Conservation (phyloP, 805 yeast genomes). For the Candida koratica region DNA sequence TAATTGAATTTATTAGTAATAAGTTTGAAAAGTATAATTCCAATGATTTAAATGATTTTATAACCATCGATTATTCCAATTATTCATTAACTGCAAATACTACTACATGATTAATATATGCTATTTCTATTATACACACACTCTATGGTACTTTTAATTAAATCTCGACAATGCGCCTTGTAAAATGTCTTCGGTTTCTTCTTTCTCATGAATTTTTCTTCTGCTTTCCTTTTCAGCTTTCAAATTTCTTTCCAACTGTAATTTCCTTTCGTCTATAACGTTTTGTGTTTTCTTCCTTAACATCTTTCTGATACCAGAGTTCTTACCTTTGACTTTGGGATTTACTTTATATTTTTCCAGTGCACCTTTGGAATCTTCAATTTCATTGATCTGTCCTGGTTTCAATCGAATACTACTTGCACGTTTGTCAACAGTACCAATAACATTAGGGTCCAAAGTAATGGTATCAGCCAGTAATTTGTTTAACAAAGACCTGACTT, state of each 20-base stretch:
- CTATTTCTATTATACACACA: conserved; percentile 9
- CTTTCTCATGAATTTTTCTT: conserved; percentile 38
- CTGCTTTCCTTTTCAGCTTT: conserved; percentile 70
- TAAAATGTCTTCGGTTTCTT: conserved; percentile 51
- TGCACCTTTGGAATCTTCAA: conserved; percentile 25
- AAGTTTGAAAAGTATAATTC: conserved; percentile 24
- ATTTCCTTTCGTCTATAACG: conserved; percentile 79
- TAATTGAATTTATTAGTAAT: conserved; percentile 40
- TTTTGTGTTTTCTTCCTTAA: conserved; percentile 80
- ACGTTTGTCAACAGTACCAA: conserved; percentile 78
- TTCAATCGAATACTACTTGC: conserved; percentile 61
- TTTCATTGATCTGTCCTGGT: conserved; percentile 52
- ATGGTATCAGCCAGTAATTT: conserved; percentile 92
- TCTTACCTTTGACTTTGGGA: conserved; percentile 72
- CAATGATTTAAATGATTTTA: conserved; percentile 30
- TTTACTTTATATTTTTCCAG: conserved; percentile 57
- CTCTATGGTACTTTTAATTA: conserved; percentile 24
- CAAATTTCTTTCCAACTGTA: conserved; percentile 71
- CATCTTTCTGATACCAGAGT: conserved; percentile 76
- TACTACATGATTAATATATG: conserved; percentile 1
- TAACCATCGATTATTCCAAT: conserved; percentile 42
- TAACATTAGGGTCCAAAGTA: conserved; percentile 78
- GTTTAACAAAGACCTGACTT: conserved; percentile 79
- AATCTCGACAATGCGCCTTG: conserved; percentile 51
- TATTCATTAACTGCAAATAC: conserved; percentile 31